Evolutionary conservation across 73 alveolate species (phyloP).

Genomic region (Uronychia binucleata): DNA sequence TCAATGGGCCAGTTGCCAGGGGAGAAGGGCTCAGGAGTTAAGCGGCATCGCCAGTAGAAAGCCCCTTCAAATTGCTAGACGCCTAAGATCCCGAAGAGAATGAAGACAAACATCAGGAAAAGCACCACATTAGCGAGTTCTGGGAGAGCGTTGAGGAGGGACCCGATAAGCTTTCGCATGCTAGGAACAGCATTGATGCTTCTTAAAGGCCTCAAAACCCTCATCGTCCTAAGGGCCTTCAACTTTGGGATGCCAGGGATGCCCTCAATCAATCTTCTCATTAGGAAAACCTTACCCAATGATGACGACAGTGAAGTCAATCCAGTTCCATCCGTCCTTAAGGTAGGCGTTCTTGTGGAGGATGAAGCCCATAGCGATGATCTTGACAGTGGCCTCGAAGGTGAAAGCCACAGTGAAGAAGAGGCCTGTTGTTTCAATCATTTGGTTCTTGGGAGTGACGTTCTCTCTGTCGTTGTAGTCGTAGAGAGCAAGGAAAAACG

Average conservation of each 20-base stretch:
- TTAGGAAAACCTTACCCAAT: no score
- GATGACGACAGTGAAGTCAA: conserved; percentile 36
- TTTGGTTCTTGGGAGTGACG: background rate
- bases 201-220: conserved; percentile 76
- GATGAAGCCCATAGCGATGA: conserved; percentile 61
- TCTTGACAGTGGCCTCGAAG: conserved; percentile 48
- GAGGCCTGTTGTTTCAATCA: conserved; percentile 7
- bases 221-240: conserved; percentile 61
- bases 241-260: conserved; percentile 38
- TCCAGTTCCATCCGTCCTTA: conserved; percentile 74
- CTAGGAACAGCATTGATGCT: no score
- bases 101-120: conserved; percentile 56
- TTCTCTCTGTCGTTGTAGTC: conserved; percentile 40
- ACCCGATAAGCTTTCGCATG: no score
- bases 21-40: no score
- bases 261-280: conserved; percentile 32
- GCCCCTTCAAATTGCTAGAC: no score
- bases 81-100: conserved; percentile 70
- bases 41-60: no score
- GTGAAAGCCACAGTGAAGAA: conserved; percentile 54
- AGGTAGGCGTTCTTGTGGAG: conserved; percentile 47
- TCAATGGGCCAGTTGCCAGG: no score
- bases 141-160: conserved; percentile 67
- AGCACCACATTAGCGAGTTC: no score
- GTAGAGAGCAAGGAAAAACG: conserved; percentile 14